phyloP scores from a whole-genome alignment of 2,329 filamentous ascomycete genomes.

The Pyricularia sp. region DNA sequence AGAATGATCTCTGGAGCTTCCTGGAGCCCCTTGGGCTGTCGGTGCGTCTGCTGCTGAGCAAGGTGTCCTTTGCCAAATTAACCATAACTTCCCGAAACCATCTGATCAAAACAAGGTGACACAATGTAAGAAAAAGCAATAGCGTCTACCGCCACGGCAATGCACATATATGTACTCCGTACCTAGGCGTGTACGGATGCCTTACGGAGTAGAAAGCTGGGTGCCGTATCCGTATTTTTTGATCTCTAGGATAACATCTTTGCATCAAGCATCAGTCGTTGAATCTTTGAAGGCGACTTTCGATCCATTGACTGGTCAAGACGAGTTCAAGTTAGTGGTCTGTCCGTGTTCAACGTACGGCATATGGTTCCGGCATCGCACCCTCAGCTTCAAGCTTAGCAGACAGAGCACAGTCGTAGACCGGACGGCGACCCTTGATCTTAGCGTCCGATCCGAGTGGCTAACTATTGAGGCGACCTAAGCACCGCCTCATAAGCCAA shows the following conservation, averaged over 20 bases:
- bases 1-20: not conserved
- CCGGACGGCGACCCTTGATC: not conserved
- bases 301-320: not conserved
- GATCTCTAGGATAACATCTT: not conserved
- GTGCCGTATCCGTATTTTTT: not conserved
- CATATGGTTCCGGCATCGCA: not conserved
- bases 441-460: not conserved
- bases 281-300: not conserved
- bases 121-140: not conserved
- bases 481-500: not conserved
- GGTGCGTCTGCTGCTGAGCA: not conserved
- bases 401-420: not conserved
- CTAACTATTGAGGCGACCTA: not conserved
- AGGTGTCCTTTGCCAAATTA: not conserved
- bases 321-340: not conserved
- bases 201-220: not conserved
- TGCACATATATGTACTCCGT: not conserved
- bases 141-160: not conserved
- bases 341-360: not conserved
- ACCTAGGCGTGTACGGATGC: not conserved
- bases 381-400: not conserved
- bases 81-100: not conserved
- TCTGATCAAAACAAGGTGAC: not conserved
- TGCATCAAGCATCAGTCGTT: not conserved
- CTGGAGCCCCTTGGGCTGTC: not conserved